Evolutionary conservation across 108 stramenopile species (phyloP).

Genomic region (Cyclotella choctawhatcheeana): DNA sequence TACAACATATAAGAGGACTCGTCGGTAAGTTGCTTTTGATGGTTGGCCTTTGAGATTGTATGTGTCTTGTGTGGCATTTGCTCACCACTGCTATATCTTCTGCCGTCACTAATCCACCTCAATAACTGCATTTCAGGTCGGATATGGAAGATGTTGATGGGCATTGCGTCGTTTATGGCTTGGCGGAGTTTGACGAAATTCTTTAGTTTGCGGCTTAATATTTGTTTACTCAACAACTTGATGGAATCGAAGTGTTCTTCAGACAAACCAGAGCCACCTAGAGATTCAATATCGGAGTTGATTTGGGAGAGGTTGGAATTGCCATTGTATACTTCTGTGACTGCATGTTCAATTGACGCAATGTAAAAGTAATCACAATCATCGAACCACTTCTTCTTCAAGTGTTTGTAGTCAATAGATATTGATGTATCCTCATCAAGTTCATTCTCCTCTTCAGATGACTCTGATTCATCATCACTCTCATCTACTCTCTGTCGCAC

Average conservation of each 20-base stretch:
- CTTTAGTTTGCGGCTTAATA: not conserved
- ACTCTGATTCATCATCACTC: not conserved
- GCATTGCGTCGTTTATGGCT: not conserved
- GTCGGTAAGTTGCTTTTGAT: not conserved
- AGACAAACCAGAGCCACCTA: not conserved
- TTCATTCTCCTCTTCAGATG: not conserved
- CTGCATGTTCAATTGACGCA: not conserved
- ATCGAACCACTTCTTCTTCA: not conserved
- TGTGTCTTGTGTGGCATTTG: not conserved
- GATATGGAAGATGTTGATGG: not conserved
- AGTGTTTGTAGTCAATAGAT: not conserved
- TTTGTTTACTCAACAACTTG: not conserved
- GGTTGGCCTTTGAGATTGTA: not conserved
- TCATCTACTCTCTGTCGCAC: not conserved
- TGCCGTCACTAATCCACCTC: slow-evolving; percentile 1
- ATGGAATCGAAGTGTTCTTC: not conserved
- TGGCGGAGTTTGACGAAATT: not conserved
- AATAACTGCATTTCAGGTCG: not conserved
- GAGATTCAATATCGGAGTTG: not conserved
- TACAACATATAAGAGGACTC: not conserved
- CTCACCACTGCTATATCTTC: slow-evolving; percentile 1
- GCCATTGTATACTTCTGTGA: not conserved
- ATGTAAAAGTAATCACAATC: not conserved
- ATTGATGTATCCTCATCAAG: not conserved
- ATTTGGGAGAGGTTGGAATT: too few species aligned